Conservation (phyloP, 176 grass and related monocot species). For the Chloris gayana region DNA sequence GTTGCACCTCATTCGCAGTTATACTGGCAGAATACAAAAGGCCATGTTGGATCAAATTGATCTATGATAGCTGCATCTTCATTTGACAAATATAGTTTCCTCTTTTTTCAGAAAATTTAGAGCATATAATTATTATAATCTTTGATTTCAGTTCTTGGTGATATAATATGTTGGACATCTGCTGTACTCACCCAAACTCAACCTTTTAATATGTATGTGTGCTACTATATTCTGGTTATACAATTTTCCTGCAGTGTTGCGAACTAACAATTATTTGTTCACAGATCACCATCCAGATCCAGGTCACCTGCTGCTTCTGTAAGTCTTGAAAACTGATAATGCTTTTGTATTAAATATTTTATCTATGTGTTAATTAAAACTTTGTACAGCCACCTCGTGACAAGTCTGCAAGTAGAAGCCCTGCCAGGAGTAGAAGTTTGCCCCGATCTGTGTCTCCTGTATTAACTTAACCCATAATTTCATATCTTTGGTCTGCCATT, state of each 20-base stretch:
- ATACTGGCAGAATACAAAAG: neutral
- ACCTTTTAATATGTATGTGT: conserved; percentile 34
- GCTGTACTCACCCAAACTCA: neutral
- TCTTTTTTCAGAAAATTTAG: neutral
- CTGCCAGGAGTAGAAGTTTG: conserved; percentile 45
- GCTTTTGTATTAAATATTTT: conserved; percentile 22
- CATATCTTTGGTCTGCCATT: neutral
- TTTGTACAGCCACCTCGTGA: conserved; percentile 36
- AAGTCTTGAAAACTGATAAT: conserved; percentile 48
- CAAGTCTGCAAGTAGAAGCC: conserved; percentile 46
- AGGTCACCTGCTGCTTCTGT: conserved; percentile 61
- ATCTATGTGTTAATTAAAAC: conserved; percentile 19
- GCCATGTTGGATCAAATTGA: conserved; percentile 16
- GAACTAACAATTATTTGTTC: conserved; percentile 32
- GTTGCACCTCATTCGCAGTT: neutral
- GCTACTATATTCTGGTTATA: conserved; percentile 27
- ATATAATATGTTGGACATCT: neutral
- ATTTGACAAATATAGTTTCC: neutral
- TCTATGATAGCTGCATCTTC: conserved; percentile 12
- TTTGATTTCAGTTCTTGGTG: conserved; percentile 6
- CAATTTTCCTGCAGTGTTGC: too few species aligned
- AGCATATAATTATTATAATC: neutral
- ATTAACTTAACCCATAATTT: neutral
- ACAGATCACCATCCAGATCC: conserved; percentile 81
- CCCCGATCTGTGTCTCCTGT: conserved; percentile 38